Evolutionary conservation across 1,284 basidiomycete genomes (phyloP).

Genomic region (Schizophyllum amplum): DNA sequence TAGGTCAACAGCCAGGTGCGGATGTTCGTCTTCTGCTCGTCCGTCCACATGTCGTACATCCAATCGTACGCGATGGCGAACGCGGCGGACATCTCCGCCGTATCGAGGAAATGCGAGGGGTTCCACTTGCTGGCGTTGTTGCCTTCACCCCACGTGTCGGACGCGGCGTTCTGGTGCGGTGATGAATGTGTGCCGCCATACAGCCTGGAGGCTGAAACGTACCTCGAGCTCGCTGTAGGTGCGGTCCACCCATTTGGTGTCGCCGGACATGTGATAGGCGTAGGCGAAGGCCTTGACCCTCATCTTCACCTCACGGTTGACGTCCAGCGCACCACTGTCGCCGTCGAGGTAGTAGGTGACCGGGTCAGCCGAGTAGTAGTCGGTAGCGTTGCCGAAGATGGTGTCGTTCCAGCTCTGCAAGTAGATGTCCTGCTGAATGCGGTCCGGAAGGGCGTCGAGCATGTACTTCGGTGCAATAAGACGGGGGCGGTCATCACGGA

Average conservation of each 20-base stretch:
- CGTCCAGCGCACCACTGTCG: constrained; percentile 88
- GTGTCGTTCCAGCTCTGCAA: constrained; percentile 85
- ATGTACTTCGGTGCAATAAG: constrained; percentile 89
- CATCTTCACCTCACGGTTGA: constrained; percentile 84
- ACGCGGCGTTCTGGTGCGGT: neutral
- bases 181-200: constrained; percentile 3
- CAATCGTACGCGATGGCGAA: constrained; percentile 95
- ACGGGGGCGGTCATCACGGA: constrained; percentile 80
- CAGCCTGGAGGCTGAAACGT: constrained; percentile 15
- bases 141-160: constrained; percentile 49
- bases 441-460: constrained; percentile 77
- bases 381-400: constrained; percentile 86
- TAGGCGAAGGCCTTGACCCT: constrained; percentile 92
- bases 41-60: constrained; percentile 82
- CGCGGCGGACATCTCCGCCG: constrained; percentile 82
- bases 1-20: constrained; percentile 70
- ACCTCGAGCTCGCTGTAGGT: constrained; percentile 80
- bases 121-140: constrained; percentile 65
- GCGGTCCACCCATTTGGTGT: constrained; percentile 83
- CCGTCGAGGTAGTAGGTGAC: constrained; percentile 77
- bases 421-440: constrained; percentile 84
- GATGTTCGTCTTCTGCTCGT: constrained; percentile 66
- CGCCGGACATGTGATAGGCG: constrained; percentile 84
- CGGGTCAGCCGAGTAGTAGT: constrained; percentile 52
- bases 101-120: constrained; percentile 87